These are phyloP conservation scores for Cladorrhinum samala DNA, from an alignment of 495 filamentous ascomycete species.

Conservation along the genomic window DNA sequence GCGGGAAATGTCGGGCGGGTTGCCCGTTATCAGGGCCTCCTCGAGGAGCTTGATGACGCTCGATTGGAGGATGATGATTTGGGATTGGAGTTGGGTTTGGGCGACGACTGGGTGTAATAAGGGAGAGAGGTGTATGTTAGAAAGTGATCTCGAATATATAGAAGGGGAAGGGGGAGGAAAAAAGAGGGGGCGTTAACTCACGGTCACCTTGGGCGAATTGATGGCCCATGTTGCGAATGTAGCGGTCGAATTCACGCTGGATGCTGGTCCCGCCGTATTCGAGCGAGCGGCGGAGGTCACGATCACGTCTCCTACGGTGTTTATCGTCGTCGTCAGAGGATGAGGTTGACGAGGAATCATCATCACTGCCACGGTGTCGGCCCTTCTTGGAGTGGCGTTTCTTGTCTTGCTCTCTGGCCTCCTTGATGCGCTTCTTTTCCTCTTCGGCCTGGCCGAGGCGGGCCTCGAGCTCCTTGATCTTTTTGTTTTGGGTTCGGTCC, in stretches of 20 bases:
- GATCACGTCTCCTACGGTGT: not conserved
- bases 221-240: conserved; percentile 21
- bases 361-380: not conserved
- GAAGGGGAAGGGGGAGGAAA: not conserved
- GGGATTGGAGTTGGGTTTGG: conserved; percentile 31
- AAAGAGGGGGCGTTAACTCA: conserved; percentile 8
- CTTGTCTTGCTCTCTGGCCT: not conserved
- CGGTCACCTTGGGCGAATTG: conserved; percentile 32
- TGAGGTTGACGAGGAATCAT: no score
- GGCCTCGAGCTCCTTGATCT: conserved; percentile 31
- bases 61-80: conserved; percentile 31
- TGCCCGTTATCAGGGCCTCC: conserved; percentile 25
- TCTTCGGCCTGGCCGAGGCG: conserved; percentile 24
- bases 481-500: conserved; percentile 27
- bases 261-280: conserved; percentile 22
- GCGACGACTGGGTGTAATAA: conserved; percentile 17
- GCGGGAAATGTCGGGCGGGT: conserved; percentile 17
- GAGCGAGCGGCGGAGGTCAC: conserved; percentile 24
- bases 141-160: not conserved
- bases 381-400: not conserved
- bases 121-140: not conserved
- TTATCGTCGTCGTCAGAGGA: not conserved
- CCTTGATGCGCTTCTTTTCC: not conserved
- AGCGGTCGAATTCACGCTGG: conserved; percentile 26
- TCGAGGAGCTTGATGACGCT: conserved; percentile 30